Conservation (phyloP, 2,329 filamentous ascomycete genomes). For the Rutstroemia sp. region DNA sequence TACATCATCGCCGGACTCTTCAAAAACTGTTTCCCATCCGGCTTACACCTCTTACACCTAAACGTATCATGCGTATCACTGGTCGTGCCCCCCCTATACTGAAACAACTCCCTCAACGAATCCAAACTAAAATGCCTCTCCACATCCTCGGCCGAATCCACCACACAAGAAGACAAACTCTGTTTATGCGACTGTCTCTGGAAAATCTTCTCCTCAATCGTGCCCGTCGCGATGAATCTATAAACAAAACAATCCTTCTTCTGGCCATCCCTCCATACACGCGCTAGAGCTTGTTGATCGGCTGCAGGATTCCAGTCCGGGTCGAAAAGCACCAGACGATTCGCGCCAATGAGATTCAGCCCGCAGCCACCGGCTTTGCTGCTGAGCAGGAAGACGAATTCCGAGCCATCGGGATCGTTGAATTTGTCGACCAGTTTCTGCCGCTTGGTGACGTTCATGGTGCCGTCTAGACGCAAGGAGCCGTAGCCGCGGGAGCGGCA, state of each 20-base stretch:
- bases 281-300: conserved; percentile 91
- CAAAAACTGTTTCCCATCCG: conserved; percentile 77
- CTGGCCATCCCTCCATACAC: conserved; percentile 97
- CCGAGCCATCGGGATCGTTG: conserved; percentile 82
- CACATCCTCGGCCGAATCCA: conserved; percentile 93
- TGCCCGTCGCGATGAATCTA: conserved; percentile 96
- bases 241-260: conserved; percentile 99
- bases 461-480: conserved; percentile 82
- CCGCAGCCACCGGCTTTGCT: conserved; percentile 96
- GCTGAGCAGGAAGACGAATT: conserved; percentile 93
- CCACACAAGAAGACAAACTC: conserved; percentile 89
- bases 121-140: conserved; percentile 94
- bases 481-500: conserved; percentile 83
- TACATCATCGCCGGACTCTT: conserved; percentile 95
- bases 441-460: conserved; percentile 95
- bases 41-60: conserved; percentile 92
- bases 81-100: conserved; percentile 78
- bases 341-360: conserved; percentile 90
- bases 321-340: conserved; percentile 91
- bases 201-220: conserved; percentile 99
- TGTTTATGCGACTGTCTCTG: conserved; percentile 98
- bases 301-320: conserved; percentile 97
- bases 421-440: conserved; percentile 97
- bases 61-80: conserved; percentile 98
- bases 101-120: conserved; percentile 85